Base-by-base conservation (phyloP, 176 grass and related monocot genomes). In the Oryza glumipatula region DNA sequence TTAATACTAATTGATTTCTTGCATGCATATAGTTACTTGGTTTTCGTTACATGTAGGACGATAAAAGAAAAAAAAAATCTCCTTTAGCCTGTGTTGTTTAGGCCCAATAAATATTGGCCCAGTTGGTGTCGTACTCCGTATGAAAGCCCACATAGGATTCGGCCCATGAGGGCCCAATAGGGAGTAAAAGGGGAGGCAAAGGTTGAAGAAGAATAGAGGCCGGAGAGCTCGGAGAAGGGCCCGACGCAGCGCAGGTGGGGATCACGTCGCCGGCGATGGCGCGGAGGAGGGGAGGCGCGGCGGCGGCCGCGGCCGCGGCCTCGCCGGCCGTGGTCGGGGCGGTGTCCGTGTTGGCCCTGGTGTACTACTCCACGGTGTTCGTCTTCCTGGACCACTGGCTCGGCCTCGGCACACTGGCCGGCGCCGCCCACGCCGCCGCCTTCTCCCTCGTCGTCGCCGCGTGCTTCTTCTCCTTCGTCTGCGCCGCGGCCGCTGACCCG, bases 331-430 rank as follows among this genome's bases (percentile, higher is more conserved):
- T 95, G 16, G 68, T 91, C 21, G 76, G 64, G 28, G 78, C 89
- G 79, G 41, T 91, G 1, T 21, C 72, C 21, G 26, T 87, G 75
- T 84, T 91, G 67, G 86, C 68, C 22, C 88, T 89, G n/a, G 96
- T 76, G 21, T 99, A 91, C 73, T 96, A 92, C 86, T 33, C 76
- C 45, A 92, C 93, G 70, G 87, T 99, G 64, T 96, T 99, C 83
- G 84, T 94, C 63, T 90, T 91, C 68, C 44, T 99, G 15, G 88
- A 96, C 76, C 90, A 87, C 47, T 94, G 89, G 93, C 77, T 99
- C 67, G 88, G 86, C 82, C 91, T 94, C 77, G 83, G 78, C 76
- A 90, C 43, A 22, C 76, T 24, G 66, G 76, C 86, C 26, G 89
- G 96, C 61, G 82, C 83, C 61, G 76, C 89, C 47, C 85, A 95